Evolutionary conservation across 140 eudicot species (phyloP).

Genomic region (Eryngium alpinum): DNA sequence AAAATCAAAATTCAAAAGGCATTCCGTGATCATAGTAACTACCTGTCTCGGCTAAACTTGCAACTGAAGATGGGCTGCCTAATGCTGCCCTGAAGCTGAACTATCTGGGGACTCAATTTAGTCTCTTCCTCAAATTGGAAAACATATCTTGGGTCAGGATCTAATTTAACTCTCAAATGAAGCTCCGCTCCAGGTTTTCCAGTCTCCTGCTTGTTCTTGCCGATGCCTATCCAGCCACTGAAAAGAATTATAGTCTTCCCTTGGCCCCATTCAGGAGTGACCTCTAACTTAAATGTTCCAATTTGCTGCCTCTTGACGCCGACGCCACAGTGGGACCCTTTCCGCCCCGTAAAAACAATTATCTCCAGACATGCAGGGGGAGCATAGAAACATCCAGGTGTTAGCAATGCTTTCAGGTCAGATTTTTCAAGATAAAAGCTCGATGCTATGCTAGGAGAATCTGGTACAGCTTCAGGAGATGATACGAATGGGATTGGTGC

Average conservation of each 20-base stretch:
- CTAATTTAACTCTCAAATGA: constrained; percentile 66
- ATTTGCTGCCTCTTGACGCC: constrained; percentile 68
- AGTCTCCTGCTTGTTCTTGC: constrained; percentile 59
- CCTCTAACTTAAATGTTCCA: constrained; percentile 68
- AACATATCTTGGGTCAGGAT: constrained; percentile 91
- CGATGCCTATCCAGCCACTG: constrained; percentile 86
- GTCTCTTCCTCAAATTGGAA: constrained; percentile 84
- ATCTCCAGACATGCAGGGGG: constrained; percentile 72
- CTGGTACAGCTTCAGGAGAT: constrained; percentile 68
- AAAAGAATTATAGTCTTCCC: constrained; percentile 71
- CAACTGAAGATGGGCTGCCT: constrained; percentile 91
- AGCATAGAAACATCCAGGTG: constrained; percentile 71
- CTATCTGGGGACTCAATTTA: constrained; percentile 79
- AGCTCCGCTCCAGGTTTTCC: constrained; percentile 68
- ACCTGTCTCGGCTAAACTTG: constrained; percentile 95
- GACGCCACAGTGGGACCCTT: constrained; percentile 76
- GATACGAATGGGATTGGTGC: constrained; percentile 61
- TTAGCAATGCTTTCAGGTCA: constrained; percentile 55
- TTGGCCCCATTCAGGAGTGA: constrained; percentile 77
- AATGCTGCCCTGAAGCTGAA: constrained; percentile 77
- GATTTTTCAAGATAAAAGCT: constrained; percentile 86
- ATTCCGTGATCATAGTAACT: not conserved
- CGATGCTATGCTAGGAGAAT: constrained; percentile 56
- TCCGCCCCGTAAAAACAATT: constrained; percentile 64
- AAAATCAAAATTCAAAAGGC: not conserved